Evolutionary conservation across 257 asterid species (phyloP).

Genomic region (Capsicum pubescens): DNA sequence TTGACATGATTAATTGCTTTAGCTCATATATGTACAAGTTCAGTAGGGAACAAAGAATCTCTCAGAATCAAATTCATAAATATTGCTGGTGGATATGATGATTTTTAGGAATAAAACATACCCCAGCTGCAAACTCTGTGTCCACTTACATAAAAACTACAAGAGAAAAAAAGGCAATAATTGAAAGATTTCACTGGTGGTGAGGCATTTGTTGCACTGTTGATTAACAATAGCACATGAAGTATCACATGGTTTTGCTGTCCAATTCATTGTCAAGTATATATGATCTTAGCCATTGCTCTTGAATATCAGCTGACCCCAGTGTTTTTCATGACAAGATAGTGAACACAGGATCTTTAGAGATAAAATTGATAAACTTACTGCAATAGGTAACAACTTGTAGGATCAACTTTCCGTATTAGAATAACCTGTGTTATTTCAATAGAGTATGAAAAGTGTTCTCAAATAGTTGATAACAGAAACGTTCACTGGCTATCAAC

Average conservation of each 20-base stretch:
- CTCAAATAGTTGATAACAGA: background rate
- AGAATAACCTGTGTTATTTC: background rate
- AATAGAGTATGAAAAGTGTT: background rate
- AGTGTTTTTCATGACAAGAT: background rate
- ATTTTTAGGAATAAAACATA: background rate
- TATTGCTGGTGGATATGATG: no score
- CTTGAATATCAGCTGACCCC: background rate
- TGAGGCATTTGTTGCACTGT: background rate
- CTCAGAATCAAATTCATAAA: no score
- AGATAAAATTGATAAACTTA: background rate
- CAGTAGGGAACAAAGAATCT: no score
- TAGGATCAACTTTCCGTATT: background rate
- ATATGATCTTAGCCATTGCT: background rate
- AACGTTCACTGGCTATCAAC: background rate
- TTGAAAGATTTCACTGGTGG: background rate
- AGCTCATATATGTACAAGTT: no score
- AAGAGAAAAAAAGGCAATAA: background rate
- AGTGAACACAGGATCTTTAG: background rate
- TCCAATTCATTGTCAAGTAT: conserved; percentile 2
- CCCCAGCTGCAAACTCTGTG: background rate
- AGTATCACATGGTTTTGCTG: background rate
- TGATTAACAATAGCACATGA: conserved; percentile 23
- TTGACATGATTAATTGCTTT: no score
- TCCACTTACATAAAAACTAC: background rate
- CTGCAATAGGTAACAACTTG: no score